Evolutionary conservation across 2,329 filamentous ascomycete genomes (phyloP), one percentile per base, ranked within the genome.

Genomic region (Hypomyces rosellus): DNA sequence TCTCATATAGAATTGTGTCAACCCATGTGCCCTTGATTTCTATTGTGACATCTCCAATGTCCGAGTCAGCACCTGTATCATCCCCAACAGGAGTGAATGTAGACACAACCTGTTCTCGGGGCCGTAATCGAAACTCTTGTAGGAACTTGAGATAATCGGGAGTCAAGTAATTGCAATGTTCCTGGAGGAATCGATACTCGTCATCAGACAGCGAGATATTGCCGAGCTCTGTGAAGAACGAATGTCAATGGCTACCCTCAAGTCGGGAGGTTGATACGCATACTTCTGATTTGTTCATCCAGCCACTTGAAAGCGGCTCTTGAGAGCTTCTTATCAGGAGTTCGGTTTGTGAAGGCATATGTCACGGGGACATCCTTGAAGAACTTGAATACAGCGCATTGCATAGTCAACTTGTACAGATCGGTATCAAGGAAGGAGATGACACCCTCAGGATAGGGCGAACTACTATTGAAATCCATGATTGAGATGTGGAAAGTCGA

Each of bases 361-460:
- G 88, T 90, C 52, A 97, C 93, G 41, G 85, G 80, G 61, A 83
- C 74, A 51, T 91, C 77, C 34, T 86, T 86, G 69, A 95, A 97
- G 74, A 91, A 95, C 69, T 95, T 95, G 59, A 95, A 80, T 57
- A 97, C 86, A 54, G 90, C 90, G 65, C 88, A 96, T 85, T 99
- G 93, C 93, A 99, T 99, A 16, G 93, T 99, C 69, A 99, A 72
- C 71, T 99, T 99, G 80, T 96, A 99, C 54, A 99, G 65, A 59
- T 85, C 82, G 14, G 87, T 92, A 64, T 93, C 88, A 49, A 93
- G 76, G 64, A 93, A 86, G 63, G 88, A 92, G 62, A 84, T 87
- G 64, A 92, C 82, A 46, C 88, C 88, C 70, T 88, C 86, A 4
- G 86, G 84, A 55, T 78, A 84, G 51, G 80, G 79, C 50, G 80